A percentile compares a stretch with the other conserved stretches of the same genome.
Conservation (phyloP, 257 asterid genomes). For the Gardenia jasminoides region DNA sequence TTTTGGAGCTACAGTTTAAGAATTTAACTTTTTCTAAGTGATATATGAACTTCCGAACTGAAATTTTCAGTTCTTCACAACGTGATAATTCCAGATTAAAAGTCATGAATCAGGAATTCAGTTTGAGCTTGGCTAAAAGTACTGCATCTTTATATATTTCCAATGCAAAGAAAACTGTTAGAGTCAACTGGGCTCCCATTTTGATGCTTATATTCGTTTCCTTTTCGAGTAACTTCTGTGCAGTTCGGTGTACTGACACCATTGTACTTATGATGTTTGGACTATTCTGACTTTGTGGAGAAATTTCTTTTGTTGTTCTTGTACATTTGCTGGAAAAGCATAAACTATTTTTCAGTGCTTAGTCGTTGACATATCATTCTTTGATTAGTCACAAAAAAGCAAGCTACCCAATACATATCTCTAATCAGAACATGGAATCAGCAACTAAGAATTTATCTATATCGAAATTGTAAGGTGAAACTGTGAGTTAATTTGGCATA, state of each 20-base stretch:
- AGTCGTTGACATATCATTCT: background rate
- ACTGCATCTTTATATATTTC: background rate
- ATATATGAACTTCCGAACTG: background rate
- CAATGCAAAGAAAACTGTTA: background rate
- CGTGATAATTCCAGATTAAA: too few relatives aligned
- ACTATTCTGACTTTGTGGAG: background rate
- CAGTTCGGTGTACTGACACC: background rate
- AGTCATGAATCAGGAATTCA: too few relatives aligned
- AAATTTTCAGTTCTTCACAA: too few relatives aligned
- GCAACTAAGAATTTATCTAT: background rate
- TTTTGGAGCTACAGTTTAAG: background rate
- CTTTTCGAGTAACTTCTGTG: background rate
- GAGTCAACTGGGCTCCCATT: constrained; percentile 9
- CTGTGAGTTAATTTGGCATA: background rate
- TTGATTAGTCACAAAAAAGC: background rate
- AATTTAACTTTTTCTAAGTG: background rate
- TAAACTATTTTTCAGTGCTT: background rate
- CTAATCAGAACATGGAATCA: background rate
- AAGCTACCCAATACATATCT: background rate
- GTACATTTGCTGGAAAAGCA: background rate
- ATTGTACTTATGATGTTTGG: background rate
- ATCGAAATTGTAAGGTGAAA: background rate
- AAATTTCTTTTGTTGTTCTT: background rate
- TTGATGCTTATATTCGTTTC: constrained; percentile 12
- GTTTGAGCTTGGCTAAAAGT: background rate